These are phyloP conservation scores for Ceratobasidium theobromae DNA, from an alignment of 1,284 basidiomycete genomes.

Conservation along the genomic window DNA sequence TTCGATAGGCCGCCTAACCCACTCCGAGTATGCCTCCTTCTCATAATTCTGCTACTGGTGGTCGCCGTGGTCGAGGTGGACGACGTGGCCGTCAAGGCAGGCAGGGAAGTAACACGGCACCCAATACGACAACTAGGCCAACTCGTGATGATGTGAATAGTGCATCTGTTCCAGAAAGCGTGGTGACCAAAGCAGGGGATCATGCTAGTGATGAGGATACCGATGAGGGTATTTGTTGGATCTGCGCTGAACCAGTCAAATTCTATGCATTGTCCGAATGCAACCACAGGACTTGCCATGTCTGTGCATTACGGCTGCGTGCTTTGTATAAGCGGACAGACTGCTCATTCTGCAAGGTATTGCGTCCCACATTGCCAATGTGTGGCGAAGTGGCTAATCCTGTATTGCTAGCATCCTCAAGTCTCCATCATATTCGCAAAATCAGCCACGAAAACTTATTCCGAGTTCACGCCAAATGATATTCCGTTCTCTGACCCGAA, in stretches of 20 bases:
- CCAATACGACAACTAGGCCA: neutral
- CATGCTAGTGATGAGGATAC: slow-evolving; percentile 36
- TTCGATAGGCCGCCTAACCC: neutral
- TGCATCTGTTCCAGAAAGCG: neutral
- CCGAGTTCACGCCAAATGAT: slow-evolving; percentile 58
- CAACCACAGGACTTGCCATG: slow-evolving; percentile 90
- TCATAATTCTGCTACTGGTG: neutral
- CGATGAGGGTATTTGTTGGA: slow-evolving; percentile 74
- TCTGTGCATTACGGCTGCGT: slow-evolving; percentile 87
- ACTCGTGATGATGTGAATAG: neutral
- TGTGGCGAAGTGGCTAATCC: slow-evolving; percentile 23
- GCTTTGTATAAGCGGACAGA: slow-evolving; percentile 92
- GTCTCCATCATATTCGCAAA: slow-evolving; percentile 79
- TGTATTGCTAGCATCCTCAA: slow-evolving; percentile 65
- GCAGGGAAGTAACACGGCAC: neutral
- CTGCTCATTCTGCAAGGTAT: slow-evolving; percentile 95
- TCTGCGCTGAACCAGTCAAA: slow-evolving; percentile 93
- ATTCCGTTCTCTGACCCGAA: slow-evolving; percentile 73
- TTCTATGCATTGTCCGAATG: slow-evolving; percentile 89
- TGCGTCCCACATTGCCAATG: slow-evolving; percentile 36
- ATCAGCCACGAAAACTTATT: slow-evolving; percentile 64
- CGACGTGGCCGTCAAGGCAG: neutral
- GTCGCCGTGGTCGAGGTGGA: slow-evolving; percentile 23
- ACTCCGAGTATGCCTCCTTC: neutral
- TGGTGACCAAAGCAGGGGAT: neutral